Conservation (phyloP, 2,329 filamentous ascomycete species). For the Sphaceloma murrayae region DNA sequence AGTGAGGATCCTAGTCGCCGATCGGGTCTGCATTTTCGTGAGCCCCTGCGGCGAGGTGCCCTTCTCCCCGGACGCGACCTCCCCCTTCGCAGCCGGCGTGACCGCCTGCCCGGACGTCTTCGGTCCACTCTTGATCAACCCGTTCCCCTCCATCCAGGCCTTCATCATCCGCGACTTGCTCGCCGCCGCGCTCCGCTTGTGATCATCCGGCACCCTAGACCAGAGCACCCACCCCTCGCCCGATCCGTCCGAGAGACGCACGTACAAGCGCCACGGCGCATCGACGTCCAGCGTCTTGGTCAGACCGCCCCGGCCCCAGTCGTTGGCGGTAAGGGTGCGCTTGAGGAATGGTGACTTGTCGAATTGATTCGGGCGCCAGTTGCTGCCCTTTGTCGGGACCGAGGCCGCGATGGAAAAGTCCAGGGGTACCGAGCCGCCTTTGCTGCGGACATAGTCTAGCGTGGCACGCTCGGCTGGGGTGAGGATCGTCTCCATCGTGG, state of each 20-base stretch:
- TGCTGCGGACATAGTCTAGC: background rate
- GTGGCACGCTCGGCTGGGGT: background rate
- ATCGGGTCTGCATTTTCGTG: background rate
- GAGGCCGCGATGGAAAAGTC: background rate
- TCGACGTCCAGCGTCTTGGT: background rate
- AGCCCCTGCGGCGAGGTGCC: background rate
- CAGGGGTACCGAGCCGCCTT: background rate
- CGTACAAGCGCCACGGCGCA: background rate
- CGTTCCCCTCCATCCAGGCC: background rate
- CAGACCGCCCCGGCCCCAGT: background rate
- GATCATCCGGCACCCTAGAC: background rate
- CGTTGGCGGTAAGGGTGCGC: background rate
- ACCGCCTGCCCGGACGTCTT: too few species aligned
- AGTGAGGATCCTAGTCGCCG: too few species aligned
- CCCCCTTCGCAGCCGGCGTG: too few species aligned
- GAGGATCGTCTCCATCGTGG: background rate
- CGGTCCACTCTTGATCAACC: too few species aligned
- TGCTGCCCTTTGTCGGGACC: background rate
- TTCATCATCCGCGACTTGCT: conserved; percentile 2
- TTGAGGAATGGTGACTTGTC: background rate
- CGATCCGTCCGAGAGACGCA: background rate
- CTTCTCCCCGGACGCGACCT: too few species aligned
- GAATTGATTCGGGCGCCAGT: conserved; percentile 1
- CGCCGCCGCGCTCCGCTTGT: background rate
- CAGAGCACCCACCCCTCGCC: conserved; percentile 8